These are phyloP conservation scores for Avena atlantica DNA, from an alignment of 176 grass and related monocot species.

Conservation along the genomic window DNA sequence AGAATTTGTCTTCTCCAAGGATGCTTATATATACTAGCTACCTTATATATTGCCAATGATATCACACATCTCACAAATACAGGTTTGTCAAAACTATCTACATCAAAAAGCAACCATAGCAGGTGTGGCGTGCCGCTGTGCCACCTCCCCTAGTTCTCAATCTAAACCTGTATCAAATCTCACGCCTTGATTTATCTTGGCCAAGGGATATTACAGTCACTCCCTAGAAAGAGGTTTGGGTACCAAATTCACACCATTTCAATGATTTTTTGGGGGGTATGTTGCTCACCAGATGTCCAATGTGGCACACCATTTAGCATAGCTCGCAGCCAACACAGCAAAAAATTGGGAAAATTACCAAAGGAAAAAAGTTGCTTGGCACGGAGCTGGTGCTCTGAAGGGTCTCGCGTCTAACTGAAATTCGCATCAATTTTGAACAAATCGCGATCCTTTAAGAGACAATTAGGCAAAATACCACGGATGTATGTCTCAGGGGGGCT, in stretches of 20 bases:
- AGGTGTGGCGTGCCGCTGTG: no score
- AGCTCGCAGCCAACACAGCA: not conserved
- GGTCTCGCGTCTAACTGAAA: not conserved
- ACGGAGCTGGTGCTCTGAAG: not conserved
- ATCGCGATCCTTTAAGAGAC: not conserved
- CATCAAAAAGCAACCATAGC: no score
- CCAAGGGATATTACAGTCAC: not conserved
- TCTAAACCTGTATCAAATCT: no score
- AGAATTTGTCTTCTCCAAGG: no score
- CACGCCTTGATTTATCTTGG: no score
- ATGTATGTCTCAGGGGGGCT: not conserved
- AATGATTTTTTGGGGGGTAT: not conserved
- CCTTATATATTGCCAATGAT: no score
- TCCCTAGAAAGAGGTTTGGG: conserved; percentile 7
- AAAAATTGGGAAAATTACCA: not conserved
- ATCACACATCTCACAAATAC: no score
- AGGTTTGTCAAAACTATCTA: no score
- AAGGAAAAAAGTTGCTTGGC: not conserved
- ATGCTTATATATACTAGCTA: no score
- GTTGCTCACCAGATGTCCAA: not conserved
- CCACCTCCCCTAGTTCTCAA: no score
- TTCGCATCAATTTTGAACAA: not conserved
- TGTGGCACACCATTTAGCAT: not conserved
- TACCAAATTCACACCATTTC: conserved; percentile 1
- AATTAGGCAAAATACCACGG: not conserved